Evolutionary conservation across 768 basidiomycete species (phyloP).

Genomic region (Filobasidium wieringae): DNA sequence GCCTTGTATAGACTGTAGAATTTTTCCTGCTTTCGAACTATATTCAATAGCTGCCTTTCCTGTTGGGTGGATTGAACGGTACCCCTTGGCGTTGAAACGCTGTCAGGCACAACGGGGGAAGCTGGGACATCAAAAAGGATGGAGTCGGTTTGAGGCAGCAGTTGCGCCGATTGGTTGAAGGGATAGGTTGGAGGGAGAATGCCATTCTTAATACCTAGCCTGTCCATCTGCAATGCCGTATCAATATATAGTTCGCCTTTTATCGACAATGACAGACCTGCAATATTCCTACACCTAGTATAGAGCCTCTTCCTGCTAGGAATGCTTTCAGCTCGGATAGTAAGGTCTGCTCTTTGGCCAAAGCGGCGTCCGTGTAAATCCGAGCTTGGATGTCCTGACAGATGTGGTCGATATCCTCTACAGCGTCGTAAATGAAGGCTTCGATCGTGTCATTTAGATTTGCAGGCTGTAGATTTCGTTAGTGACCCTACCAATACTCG

Average conservation of each 20-base stretch:
- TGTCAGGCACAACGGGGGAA: constrained; percentile 14
- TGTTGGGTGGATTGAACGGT: background rate
- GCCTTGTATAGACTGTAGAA: constrained; percentile 4
- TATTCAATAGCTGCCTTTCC: background rate
- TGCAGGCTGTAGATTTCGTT: background rate
- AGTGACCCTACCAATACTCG: background rate
- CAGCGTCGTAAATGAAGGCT: constrained; percentile 9
- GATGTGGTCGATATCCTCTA: background rate
- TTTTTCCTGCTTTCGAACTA: background rate
- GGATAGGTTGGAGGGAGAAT: constrained; percentile 63
- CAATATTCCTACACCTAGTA: constrained; percentile 1
- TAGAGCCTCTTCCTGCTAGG: background rate
- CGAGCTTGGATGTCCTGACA: background rate
- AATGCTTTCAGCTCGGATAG: background rate
- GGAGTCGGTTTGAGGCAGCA: constrained; percentile 24
- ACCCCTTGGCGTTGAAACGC: constrained; percentile 11
- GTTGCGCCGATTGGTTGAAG: constrained; percentile 47
- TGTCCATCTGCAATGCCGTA: constrained; percentile 55
- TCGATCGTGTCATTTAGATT: constrained; percentile 3
- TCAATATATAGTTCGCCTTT: constrained; percentile 40
- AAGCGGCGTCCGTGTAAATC: background rate
- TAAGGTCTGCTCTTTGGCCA: background rate
- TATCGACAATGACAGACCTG: constrained; percentile 25
- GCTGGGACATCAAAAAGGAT: constrained; percentile 25
- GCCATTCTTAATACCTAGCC: constrained; percentile 61